Percentiles rank a stretch among this genome's conserved stretches.
Conservation (phyloP, 2,329 filamentous ascomycete genomes). For the Sclerotinia glacialis region DNA sequence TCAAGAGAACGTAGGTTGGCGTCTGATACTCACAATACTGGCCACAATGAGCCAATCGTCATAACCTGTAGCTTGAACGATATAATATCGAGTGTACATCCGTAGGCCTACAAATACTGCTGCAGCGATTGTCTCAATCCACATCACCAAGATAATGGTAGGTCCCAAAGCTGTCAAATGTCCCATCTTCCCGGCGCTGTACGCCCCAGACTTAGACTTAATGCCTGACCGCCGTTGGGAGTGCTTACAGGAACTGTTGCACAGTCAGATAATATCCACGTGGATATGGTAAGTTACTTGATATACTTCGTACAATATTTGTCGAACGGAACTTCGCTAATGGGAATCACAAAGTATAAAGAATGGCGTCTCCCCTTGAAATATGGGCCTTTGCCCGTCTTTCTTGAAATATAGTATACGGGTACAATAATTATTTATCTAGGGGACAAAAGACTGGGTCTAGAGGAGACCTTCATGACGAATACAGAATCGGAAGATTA, state of each 20-base stretch:
- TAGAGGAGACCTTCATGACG: background rate
- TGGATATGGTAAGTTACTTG: background rate
- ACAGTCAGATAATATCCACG: background rate
- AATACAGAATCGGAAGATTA: background rate
- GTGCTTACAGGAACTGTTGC: background rate
- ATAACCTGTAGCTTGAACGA: conserved; percentile 4
- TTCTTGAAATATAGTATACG: background rate
- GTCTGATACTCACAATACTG: conserved; percentile 7
- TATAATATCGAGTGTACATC: conserved; percentile 13
- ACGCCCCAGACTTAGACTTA: background rate
- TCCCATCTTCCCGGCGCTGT: background rate
- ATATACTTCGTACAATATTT: background rate
- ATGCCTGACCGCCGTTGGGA: background rate
- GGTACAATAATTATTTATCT: background rate
- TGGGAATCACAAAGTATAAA: background rate
- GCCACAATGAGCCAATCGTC: conserved; percentile 15
- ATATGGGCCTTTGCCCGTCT: background rate
- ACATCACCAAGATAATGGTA: conserved; percentile 14
- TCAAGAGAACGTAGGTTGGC: background rate
- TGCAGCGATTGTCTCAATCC: conserved; percentile 10
- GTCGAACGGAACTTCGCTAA: background rate
- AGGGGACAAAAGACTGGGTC: background rate
- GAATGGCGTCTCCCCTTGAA: background rate
- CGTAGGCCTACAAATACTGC: background rate
- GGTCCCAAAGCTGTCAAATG: conserved; percentile 10